phyloP scores from a whole-genome alignment of 2,329 filamentous ascomycete genomes.

The Paecilomyces dactylethromorphus region DNA sequence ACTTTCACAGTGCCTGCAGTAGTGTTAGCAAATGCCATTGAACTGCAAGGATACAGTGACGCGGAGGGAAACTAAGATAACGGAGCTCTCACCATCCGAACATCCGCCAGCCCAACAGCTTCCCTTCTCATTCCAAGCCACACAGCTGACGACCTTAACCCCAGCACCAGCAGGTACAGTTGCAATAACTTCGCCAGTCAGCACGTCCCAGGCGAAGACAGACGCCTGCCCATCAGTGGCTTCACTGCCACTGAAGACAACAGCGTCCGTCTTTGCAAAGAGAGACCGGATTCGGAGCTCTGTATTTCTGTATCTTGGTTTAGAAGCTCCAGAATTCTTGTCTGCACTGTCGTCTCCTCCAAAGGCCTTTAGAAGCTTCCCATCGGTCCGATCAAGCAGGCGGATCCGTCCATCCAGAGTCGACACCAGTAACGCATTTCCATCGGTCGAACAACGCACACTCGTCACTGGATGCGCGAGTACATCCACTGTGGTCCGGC shows the following conservation, averaged over 20 bases:
- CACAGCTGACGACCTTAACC: slow-evolving; percentile 39
- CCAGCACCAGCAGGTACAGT: slow-evolving; percentile 44
- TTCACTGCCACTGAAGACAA: slow-evolving; percentile 77
- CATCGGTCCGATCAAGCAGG: slow-evolving; percentile 72
- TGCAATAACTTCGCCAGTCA: slow-evolving; percentile 63
- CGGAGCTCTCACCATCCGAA: slow-evolving; percentile 33
- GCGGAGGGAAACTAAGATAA: background rate
- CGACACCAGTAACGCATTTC: slow-evolving; percentile 66
- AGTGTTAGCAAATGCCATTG: background rate
- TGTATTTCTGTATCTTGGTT: slow-evolving; percentile 51
- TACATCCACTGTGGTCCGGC: slow-evolving; percentile 63
- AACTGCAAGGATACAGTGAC: background rate
- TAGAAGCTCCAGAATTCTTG: slow-evolving; percentile 14
- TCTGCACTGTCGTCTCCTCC: slow-evolving; percentile 44
- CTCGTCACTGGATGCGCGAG: slow-evolving; percentile 66
- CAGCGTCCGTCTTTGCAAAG: slow-evolving; percentile 68
- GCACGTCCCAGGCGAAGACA: slow-evolving; percentile 68
- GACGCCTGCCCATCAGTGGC: slow-evolving; percentile 28
- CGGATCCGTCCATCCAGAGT: slow-evolving; percentile 70
- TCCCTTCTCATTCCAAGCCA: slow-evolving; percentile 39
- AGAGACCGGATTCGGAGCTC: slow-evolving; percentile 69
- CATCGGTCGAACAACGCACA: slow-evolving; percentile 63
- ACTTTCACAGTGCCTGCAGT: slow-evolving; percentile 17
- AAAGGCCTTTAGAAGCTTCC: slow-evolving; percentile 68
- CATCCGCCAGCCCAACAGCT: slow-evolving; percentile 35